Percentiles rank a stretch among this genome's conserved stretches.
phyloP scores from a whole-genome alignment of 2,329 filamentous ascomycete species.

The Cordyceps militaris region DNA sequence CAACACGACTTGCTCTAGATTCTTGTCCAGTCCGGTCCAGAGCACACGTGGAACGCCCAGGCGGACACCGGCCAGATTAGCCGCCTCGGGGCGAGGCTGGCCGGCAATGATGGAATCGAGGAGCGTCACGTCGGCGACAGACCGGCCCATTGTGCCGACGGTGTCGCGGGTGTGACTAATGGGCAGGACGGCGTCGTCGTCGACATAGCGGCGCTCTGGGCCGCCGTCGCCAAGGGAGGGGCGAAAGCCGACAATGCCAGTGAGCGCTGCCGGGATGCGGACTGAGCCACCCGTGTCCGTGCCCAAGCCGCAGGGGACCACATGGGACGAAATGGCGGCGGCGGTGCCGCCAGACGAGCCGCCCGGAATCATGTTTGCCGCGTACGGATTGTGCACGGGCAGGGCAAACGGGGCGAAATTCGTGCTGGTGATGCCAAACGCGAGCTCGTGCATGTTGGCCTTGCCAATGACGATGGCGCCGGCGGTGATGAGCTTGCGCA shows the following conservation, averaged over 20 bases:
- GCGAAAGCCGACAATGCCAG: constrained; percentile 17
- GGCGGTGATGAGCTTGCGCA: constrained; percentile 18
- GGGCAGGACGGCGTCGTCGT: constrained; percentile 11
- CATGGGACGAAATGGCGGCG: constrained; percentile 16
- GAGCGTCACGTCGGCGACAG: constrained; percentile 12
- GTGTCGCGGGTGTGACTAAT: constrained; percentile 14
- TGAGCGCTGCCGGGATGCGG: constrained; percentile 18
- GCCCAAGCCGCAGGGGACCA: constrained; percentile 18
- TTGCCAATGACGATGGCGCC: constrained; percentile 34
- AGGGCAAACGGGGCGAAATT: constrained; percentile 15
- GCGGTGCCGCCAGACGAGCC: constrained; percentile 19
- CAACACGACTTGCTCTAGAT: constrained; percentile 8
- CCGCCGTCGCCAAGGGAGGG: constrained; percentile 16
- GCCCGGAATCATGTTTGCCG: constrained; percentile 15
- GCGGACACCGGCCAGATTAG: constrained; percentile 8
- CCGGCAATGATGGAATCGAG: constrained; percentile 14
- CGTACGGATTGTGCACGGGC: constrained; percentile 17
- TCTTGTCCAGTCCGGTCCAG: constrained; percentile 15
- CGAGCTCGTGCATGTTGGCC: constrained; percentile 42
- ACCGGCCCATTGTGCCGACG: constrained; percentile 11
- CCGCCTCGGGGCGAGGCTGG: background rate
- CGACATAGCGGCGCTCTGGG: constrained; percentile 13
- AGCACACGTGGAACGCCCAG: constrained; percentile 15
- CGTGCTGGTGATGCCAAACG: constrained; percentile 17
- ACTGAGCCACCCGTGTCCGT: constrained; percentile 19